phyloP scores from a whole-genome alignment of 306 rosid species.

The Canavalia gladiata region DNA sequence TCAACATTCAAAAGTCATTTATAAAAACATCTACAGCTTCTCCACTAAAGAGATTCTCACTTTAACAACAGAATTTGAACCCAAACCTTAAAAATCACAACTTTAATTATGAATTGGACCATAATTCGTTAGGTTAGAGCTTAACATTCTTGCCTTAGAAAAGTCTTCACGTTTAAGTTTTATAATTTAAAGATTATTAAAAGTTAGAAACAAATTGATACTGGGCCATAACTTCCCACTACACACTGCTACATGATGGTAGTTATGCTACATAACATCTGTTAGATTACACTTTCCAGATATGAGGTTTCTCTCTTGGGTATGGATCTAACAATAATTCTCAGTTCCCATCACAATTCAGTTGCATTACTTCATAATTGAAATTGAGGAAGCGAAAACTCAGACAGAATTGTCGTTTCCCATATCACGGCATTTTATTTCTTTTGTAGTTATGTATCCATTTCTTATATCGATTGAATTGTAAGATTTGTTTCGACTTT shows the following conservation, averaged over 20 bases:
- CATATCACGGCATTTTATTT: background rate
- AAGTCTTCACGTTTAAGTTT: too few relatives aligned
- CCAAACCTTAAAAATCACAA: too few relatives aligned
- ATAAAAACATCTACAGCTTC: too few relatives aligned
- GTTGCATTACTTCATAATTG: conserved; percentile 7
- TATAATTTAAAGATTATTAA: background rate
- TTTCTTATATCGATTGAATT: conserved; percentile 9
- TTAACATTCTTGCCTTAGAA: background rate
- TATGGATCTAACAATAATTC: background rate
- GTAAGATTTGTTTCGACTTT: conserved; percentile 10
- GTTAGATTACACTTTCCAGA: background rate
- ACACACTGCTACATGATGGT: background rate
- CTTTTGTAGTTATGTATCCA: conserved; percentile 22
- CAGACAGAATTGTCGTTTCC: background rate
- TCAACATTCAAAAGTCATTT: too few relatives aligned
- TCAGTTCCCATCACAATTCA: background rate
- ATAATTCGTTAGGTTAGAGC: too few relatives aligned
- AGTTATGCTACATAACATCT: background rate
- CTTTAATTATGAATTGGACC: too few relatives aligned
- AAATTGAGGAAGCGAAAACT: background rate
- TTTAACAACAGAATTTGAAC: too few relatives aligned
- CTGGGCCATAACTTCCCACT: too few relatives aligned
- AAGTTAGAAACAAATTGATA: background rate
- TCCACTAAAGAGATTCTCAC: too few relatives aligned
- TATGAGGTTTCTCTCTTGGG: background rate